Evolutionary conservation across 768 basidiomycete genomes (phyloP), one percentile per base, ranked within the genome.

Genomic region (Mycena amicta): DNA sequence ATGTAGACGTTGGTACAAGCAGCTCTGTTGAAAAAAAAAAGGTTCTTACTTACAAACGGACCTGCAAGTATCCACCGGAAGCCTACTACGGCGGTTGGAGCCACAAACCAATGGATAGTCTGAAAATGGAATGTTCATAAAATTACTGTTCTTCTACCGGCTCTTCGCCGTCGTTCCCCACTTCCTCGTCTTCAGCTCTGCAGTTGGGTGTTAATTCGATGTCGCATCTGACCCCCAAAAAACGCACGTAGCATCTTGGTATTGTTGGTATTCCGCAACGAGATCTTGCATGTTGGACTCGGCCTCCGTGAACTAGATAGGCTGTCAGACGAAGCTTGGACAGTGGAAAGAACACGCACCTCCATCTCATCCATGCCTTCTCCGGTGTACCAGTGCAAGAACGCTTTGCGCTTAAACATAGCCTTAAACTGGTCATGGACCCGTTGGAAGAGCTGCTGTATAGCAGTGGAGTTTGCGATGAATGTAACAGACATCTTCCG

Each of bases 291-390:
- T 95, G 84, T 98, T 98, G 62, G 92, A 95, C 79, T 98, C 95
- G 55, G 95, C 96, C 76, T 98, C 96, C 60, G 96, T 95, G 84
- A 98, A 94, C 85, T 87, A 66, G n/a, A 63, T 62, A 27, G 18
- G 29, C 13, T 26, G 6, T 39, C 27, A 33, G 3, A 5, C 4
- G 47, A 20, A 59, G 13, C 30, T 20, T 52, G 13, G 3, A 20
- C 37, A 47, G 29, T 28, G 3, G 27, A 30, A 31, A 26, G 45
- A 30, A 13, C 33, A 29, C 26, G 25, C 53, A 85, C 83, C 81
- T 95, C 92, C 92, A 94, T 92, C 83, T 94, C 93, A 72, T 95
- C 96, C 96, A 99, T 98, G 72, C 96, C 97, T 80, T 98, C 97
- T 72, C 95, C 93, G 31, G 95, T 98, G 77, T 98, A 98, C 95